Evolutionary conservation across 2,329 filamentous ascomycete species (phyloP).

Genomic region (Clonostachys solani): DNA sequence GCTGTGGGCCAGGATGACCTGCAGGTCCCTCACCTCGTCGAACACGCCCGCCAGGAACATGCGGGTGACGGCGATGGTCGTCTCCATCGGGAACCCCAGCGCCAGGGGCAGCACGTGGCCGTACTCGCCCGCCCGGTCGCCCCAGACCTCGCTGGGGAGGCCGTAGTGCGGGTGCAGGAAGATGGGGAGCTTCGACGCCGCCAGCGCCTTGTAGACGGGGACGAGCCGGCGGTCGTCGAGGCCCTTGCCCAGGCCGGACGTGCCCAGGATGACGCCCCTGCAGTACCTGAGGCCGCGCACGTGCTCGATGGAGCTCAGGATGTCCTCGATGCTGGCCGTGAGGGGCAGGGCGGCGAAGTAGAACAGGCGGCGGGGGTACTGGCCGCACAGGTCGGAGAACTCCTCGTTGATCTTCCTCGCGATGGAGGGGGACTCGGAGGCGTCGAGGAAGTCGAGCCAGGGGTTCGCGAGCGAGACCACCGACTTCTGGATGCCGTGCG

Average conservation of each 20-base stretch:
- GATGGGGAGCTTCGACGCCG: conserved; percentile 59
- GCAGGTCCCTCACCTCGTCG: conserved; percentile 64
- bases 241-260: conserved; percentile 72
- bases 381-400: conserved; percentile 66
- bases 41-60: conserved; percentile 89
- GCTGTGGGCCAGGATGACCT: conserved; percentile 80
- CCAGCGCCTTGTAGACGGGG: conserved; percentile 67
- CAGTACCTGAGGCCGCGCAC: conserved; percentile 61
- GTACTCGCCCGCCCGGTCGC: conserved; percentile 66
- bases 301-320: conserved; percentile 62
- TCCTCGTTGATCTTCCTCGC: conserved; percentile 72
- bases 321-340: conserved; percentile 57
- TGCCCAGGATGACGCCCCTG: conserved; percentile 85
- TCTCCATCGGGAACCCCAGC: conserved; percentile 87
- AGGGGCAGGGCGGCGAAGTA: conserved; percentile 82
- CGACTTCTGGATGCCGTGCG: conserved; percentile 75
- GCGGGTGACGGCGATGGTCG: conserved; percentile 81
- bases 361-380: conserved; percentile 65
- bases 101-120: conserved; percentile 85
- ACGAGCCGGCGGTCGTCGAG: conserved; percentile 74
- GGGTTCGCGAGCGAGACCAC: conserved; percentile 90
- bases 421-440: conserved; percentile 55
- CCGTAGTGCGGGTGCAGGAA: conserved; percentile 95
- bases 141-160: conserved; percentile 75
- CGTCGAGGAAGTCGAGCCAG: conserved; percentile 80